Evolutionary conservation across 2,329 filamentous ascomycete genomes (phyloP).

Genomic region (Calonectria multiphialidica): DNA sequence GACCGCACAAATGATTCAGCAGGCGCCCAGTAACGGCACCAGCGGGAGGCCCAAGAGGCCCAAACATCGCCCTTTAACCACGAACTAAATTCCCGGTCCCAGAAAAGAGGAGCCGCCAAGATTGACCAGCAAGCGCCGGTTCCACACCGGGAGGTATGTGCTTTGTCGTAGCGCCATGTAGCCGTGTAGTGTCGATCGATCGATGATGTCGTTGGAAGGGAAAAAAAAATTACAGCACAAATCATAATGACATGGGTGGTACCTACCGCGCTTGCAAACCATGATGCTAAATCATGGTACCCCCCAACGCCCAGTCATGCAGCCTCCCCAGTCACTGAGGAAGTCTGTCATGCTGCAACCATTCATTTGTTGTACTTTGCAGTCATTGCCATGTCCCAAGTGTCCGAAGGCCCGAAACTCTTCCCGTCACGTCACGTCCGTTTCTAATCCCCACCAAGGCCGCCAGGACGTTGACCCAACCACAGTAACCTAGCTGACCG

Average conservation of each 20-base stretch:
- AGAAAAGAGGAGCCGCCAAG: neutral
- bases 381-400: constrained; percentile 2
- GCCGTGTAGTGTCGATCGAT: constrained; percentile 26
- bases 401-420: neutral
- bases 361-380: neutral
- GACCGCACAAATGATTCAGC: neutral
- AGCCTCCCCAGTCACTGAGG: neutral
- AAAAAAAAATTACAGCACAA: neutral
- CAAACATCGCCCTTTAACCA: neutral
- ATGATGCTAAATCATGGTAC: neutral
- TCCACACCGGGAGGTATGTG: neutral
- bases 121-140: neutral
- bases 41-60: neutral
- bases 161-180: constrained; percentile 2
- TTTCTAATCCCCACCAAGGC: constrained; percentile 4
- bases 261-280: neutral
- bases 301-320: neutral
- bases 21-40: neutral
- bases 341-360: neutral
- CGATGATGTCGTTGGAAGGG: constrained; percentile 21
- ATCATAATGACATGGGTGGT: neutral
- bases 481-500: constrained; percentile 15
- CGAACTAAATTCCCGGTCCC: neutral
- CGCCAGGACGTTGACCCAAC: neutral
- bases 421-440: constrained; percentile 9